Conservation (phyloP, 2,329 filamentous ascomycete genomes). For the Talaromyces albobiverticillius region DNA sequence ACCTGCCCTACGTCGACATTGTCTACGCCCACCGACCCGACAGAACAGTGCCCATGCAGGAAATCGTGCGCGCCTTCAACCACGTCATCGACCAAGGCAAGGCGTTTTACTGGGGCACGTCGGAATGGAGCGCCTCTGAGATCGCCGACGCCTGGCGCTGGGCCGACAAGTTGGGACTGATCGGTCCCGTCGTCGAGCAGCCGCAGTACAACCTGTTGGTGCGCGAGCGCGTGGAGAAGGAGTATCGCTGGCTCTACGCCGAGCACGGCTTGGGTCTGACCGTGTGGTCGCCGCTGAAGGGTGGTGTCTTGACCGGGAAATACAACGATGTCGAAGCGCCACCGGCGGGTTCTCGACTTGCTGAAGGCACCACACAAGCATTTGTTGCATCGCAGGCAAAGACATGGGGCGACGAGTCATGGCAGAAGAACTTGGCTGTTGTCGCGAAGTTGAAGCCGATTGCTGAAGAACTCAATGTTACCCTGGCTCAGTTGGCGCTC, state of each 20-base stretch:
- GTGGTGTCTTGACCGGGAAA: constrained; percentile 64
- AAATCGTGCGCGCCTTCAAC: constrained; percentile 69
- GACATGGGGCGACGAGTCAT: constrained; percentile 43
- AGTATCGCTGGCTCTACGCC: constrained; percentile 60
- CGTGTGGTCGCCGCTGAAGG: constrained; percentile 60
- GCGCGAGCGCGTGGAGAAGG: constrained; percentile 61
- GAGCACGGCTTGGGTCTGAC: constrained; percentile 61
- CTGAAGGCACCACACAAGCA: constrained; percentile 55
- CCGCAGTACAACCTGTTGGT: constrained; percentile 64
- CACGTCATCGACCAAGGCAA: constrained; percentile 66
- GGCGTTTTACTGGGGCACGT: constrained; percentile 69
- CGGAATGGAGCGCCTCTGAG: constrained; percentile 65
- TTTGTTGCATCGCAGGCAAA: constrained; percentile 51
- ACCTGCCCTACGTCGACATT: constrained; percentile 67
- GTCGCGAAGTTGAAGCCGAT: constrained; percentile 51
- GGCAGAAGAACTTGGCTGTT: constrained; percentile 23
- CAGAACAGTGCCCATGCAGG: constrained; percentile 66
- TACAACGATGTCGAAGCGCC: constrained; percentile 55
- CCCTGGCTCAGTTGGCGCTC: constrained; percentile 56
- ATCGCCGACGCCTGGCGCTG: constrained; percentile 62
- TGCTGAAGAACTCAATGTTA: constrained; percentile 63
- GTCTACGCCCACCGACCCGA: constrained; percentile 69
- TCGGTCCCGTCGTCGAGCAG: constrained; percentile 66
- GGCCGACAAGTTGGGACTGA: constrained; percentile 59
- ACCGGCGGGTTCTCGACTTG: constrained; percentile 58